Percentiles rank a stretch among this genome's conserved stretches.
Evolutionary conservation across 176 grass and related monocot species (phyloP).

Genomic region (Ananas comosus): DNA sequence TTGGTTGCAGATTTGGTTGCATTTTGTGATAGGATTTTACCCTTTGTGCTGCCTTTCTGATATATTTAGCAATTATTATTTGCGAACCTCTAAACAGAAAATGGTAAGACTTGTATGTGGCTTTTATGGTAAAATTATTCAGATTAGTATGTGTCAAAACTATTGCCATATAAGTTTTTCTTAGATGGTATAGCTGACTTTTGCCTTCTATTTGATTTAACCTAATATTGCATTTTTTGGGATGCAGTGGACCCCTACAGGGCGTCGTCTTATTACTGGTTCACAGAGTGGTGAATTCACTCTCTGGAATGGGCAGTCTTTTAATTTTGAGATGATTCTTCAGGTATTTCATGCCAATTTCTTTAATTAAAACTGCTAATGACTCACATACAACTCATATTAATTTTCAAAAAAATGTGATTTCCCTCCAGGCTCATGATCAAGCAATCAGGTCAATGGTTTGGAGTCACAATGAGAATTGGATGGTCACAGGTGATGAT

Average conservation of each 20-base stretch:
- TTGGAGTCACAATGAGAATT: constrained; percentile 99
- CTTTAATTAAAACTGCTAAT: constrained; percentile 1
- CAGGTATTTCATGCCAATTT: constrained; percentile 50
- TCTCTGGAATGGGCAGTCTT: constrained; percentile 99
- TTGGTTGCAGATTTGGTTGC: too few relatives aligned
- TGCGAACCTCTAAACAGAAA: neutral
- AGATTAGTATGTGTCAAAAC: neutral
- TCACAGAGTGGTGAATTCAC: constrained; percentile 98
- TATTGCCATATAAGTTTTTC: neutral
- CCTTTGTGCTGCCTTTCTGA: neutral
- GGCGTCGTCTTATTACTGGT: constrained; percentile 94
- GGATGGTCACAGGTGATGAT: constrained; percentile 99
- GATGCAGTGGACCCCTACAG: constrained; percentile 93
- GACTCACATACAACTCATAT: neutral
- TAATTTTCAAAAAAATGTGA: neutral
- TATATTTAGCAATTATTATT: constrained; percentile 1
- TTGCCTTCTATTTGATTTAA: neutral
- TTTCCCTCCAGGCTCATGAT: constrained; percentile 78
- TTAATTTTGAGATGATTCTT: constrained; percentile 99
- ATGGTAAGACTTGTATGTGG: too few relatives aligned
- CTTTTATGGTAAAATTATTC: too few relatives aligned
- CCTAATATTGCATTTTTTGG: constrained; percentile 31
- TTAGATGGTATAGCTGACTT: neutral
- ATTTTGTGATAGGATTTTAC: neutral
- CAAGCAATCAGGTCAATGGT: constrained; percentile 97